Evolutionary conservation across 257 asterid genomes (phyloP).

Genomic region (Perilla frutescens): DNA sequence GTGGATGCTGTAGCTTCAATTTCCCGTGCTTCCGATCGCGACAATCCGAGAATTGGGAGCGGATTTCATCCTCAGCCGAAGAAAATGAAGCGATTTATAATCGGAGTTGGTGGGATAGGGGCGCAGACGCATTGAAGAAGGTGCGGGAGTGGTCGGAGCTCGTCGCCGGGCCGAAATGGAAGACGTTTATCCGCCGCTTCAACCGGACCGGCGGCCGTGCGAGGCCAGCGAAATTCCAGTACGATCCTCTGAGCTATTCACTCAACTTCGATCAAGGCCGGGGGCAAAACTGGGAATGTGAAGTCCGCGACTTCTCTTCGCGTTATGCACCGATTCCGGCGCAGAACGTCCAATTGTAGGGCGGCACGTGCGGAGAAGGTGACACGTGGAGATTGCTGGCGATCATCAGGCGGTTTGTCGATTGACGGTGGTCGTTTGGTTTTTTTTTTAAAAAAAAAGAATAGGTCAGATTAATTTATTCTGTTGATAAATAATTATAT

Average conservation of each 20-base stretch:
- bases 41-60: constrained; percentile 59
- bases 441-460: too few relatives aligned
- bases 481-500: neutral
- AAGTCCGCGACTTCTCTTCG: constrained; percentile 61
- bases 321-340: constrained; percentile 55
- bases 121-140: constrained; percentile 52
- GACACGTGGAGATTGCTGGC: constrained; percentile 8
- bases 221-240: constrained; percentile 53
- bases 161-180: constrained; percentile 88
- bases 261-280: constrained; percentile 74
- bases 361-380: constrained; percentile 20
- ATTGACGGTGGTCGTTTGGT: constrained; percentile 11
- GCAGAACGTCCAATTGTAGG: constrained; percentile 34
- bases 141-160: constrained; percentile 76
- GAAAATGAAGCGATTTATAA: constrained; percentile 28
- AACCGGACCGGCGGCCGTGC: constrained; percentile 42
- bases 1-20: constrained; percentile 57
- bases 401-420: neutral
- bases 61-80: constrained; percentile 46
- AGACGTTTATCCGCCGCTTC: constrained; percentile 75
- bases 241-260: constrained; percentile 76
- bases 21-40: constrained; percentile 51
- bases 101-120: constrained; percentile 51
- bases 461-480: neutral
- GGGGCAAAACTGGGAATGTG: constrained; percentile 44